phyloP scores from a whole-genome alignment of 1,139 yeast genomes.

The Pichia inconspicua region DNA sequence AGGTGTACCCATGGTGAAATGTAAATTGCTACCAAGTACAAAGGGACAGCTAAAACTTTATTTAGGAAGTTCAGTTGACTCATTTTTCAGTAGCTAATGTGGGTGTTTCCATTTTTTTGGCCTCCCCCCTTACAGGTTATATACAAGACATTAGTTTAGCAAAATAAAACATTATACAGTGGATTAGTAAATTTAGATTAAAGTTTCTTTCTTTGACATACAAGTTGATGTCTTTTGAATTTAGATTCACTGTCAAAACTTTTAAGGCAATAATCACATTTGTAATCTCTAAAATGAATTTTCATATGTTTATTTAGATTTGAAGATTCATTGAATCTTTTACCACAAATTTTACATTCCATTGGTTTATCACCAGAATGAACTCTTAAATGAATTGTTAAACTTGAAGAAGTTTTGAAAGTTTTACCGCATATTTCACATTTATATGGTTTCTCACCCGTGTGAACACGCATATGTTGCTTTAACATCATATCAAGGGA shows the following conservation, averaged over 20 bases:
- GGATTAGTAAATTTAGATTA: not conserved
- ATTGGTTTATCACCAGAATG: slow-evolving; percentile 72
- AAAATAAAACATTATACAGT: not conserved
- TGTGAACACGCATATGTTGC: slow-evolving; percentile 78
- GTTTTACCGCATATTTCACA: slow-evolving; percentile 43
- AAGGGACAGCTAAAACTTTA: slow-evolving; percentile 52
- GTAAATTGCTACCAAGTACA: slow-evolving; percentile 63
- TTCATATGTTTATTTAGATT: slow-evolving; percentile 84
- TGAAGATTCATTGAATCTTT: slow-evolving; percentile 81
- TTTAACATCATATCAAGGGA: slow-evolving; percentile 58
- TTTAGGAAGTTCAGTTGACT: slow-evolving; percentile 58
- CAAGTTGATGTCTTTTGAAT: slow-evolving; percentile 35
- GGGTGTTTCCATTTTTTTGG: too few relatives aligned
- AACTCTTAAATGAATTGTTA: slow-evolving; percentile 47
- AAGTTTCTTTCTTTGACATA: slow-evolving; percentile 12
- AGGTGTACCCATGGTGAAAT: slow-evolving; percentile 46
- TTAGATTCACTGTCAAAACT: slow-evolving; percentile 41
- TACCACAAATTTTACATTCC: slow-evolving; percentile 71
- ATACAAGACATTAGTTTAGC: not conserved
- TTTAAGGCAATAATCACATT: slow-evolving; percentile 45
- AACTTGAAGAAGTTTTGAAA: slow-evolving; percentile 47
- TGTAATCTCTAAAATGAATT: slow-evolving; percentile 46
- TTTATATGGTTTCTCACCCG: slow-evolving; percentile 64
- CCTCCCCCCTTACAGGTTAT: too few relatives aligned
- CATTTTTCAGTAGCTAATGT: slow-evolving; percentile 14